Conservation (phyloP, 176 grass and related monocot genomes). For the sorghum (Sorghum bicolor) region Sorghum_bicolor_NCBIv3 NC_012878.2:45754501-45755000, state of each 20-base stretch:
- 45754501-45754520: background rate
- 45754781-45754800: background rate
- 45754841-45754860: background rate
- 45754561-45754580: background rate
- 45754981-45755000: background rate
- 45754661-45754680: background rate
- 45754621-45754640: background rate
- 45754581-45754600: background rate
- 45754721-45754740: background rate
- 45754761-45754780: background rate
- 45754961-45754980: background rate
- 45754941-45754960: constrained; percentile 21
- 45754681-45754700: background rate
- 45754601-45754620: background rate
- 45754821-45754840: too few species aligned
- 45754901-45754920: constrained; percentile 22
- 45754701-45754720: background rate
- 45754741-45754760: background rate
- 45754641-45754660: background rate
- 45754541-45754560: background rate
- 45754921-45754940: constrained; percentile 34
- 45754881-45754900: background rate
- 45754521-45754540: background rate
- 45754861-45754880: background rate
- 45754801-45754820: background rate